Conservation (phyloP, 805 yeast genomes). For the Suhomyces vadensis region DNA sequence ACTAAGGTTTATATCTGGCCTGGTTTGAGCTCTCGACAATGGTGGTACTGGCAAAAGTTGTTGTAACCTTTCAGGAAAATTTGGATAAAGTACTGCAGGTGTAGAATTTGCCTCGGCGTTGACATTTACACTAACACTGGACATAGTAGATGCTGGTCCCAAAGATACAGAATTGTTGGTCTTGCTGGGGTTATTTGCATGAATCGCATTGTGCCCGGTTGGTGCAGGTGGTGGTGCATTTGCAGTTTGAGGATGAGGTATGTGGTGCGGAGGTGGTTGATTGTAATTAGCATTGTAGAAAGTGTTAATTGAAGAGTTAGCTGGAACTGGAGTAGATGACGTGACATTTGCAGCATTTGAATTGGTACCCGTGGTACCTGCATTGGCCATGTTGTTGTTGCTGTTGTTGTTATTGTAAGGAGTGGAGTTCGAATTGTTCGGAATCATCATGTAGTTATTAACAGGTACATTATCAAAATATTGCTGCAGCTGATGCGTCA, state of each 20-base stretch:
- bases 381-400: slow-evolving; percentile 9
- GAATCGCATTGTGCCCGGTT: slow-evolving; percentile 7
- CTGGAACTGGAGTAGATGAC: slow-evolving; percentile 7
- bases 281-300: slow-evolving; percentile 8
- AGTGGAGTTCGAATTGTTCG: slow-evolving; percentile 10
- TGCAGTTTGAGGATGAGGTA: slow-evolving; percentile 11
- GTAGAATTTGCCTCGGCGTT: background rate
- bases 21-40: slow-evolving; percentile 39
- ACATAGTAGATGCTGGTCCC: background rate
- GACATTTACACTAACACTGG: slow-evolving; percentile 1
- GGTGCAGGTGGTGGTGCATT: slow-evolving; percentile 8
- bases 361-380: slow-evolving; percentile 6
- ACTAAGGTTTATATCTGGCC: slow-evolving; percentile 44
- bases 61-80: slow-evolving; percentile 29
- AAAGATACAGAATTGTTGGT: background rate
- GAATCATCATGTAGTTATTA: slow-evolving; percentile 25
- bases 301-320: slow-evolving; percentile 11
- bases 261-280: slow-evolving; percentile 9
- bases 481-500: slow-evolving; percentile 7
- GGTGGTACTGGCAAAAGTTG: slow-evolving; percentile 51
- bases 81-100: slow-evolving; percentile 18
- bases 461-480: slow-evolving; percentile 18
- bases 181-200: background rate
- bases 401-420: slow-evolving; percentile 7
- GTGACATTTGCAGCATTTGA: slow-evolving; percentile 8